Base-by-base conservation (phyloP, 2,329 filamentous ascomycete species). In the Penicillium sp. region DNA sequence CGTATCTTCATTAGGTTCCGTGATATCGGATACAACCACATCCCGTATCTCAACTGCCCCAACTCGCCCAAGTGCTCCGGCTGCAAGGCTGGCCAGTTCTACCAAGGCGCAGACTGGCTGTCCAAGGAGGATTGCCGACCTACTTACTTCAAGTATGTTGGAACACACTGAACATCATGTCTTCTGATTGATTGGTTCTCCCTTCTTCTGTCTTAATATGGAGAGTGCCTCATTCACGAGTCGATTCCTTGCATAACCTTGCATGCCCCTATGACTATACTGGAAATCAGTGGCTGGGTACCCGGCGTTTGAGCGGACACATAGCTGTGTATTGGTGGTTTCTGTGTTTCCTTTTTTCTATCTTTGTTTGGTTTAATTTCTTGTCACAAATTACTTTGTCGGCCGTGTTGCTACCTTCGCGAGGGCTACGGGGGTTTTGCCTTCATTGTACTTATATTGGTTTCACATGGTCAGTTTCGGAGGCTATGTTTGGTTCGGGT, bases 31-130 rank as follows among this genome's bases (percentile, higher is more conserved):
- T 99, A 99, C 74, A 90, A 96, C 64, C 93, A 99, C 63, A 91
- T 97, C 46, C 93, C 93, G 38, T 99, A 95, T 75, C 95, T 95
- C 79, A 99, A 99, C 75, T 99, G 93, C 68, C 93, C 93, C 55
- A 97, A 95, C 73, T 95, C 87, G 45, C 88, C 89, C 41, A 97
- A 97, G 72, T 97, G 92, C 69, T 86, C 80, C 58, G 89, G 88
- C 58, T 97, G 92, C 68, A 80, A 84, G n/a, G 82, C 88, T 0
- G 93, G 92, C 41, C 82, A 87, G 51, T 87, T 96, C 64, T 96
- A 89, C 22, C 90, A 95, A 58, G 93, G 93, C 55, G 91, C 90
- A 64, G 75, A 83, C 27, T 95, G 84, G 78, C 75, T 99, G 38
- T 82, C 90, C 62, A 85, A 86, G 64, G 93, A 99, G 69, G 93